Evolutionary conservation across 345 rosid genomes (phyloP).

Genomic region (Heritiera littoralis): DNA sequence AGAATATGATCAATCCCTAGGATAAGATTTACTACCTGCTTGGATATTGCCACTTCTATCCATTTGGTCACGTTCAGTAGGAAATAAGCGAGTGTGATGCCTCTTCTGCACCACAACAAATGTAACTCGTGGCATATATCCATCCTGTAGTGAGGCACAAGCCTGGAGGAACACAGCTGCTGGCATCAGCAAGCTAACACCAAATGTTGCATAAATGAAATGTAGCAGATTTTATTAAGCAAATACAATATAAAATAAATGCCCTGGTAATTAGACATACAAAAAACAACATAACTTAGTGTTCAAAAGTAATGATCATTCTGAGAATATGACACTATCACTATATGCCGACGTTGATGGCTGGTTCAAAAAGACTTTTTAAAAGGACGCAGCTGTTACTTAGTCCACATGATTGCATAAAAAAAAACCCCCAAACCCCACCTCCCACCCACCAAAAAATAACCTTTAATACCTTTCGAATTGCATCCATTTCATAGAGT

Average conservation of each 20-base stretch:
- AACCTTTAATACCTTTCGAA: slow-evolving; percentile 44
- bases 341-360: neutral
- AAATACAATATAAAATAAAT: neutral
- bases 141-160: slow-evolving; percentile 52
- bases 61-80: slow-evolving; percentile 36
- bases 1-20: neutral
- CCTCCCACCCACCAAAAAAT: neutral
- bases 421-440: neutral
- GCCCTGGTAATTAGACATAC: neutral
- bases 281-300: neutral
- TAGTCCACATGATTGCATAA: neutral
- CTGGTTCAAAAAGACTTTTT: neutral
- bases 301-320: neutral
- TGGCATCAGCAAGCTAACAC: neutral
- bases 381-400: neutral
- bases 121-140: slow-evolving; percentile 58
- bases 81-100: slow-evolving; percentile 83
- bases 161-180: slow-evolving; percentile 43
- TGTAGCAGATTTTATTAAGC: neutral
- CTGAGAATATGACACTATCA: neutral
- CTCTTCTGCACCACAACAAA: slow-evolving; percentile 81
- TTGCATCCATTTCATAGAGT: slow-evolving; percentile 60
- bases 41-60: slow-evolving; percentile 74
- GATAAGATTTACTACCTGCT: slow-evolving; percentile 50
- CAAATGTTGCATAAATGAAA: neutral